Percentiles rank a stretch among this genome's conserved stretches.
These are phyloP conservation scores for Elymus sibiricus DNA, from an alignment of 176 grass and related monocot species.

Conservation along the genomic window DNA sequence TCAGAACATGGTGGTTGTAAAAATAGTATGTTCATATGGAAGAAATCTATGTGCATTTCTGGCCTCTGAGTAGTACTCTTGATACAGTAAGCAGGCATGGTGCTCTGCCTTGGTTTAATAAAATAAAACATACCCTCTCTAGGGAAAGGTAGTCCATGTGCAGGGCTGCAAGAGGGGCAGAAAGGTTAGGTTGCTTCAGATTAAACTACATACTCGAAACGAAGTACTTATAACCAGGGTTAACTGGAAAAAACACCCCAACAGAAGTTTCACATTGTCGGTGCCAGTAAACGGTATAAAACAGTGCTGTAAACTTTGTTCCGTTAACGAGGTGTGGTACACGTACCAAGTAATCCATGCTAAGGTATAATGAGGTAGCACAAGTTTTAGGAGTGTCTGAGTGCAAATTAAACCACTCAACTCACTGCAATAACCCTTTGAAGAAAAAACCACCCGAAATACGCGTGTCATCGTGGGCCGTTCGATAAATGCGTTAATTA, in stretches of 20 bases:
- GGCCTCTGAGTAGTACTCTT: neutral
- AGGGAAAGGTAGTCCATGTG: slow-evolving; percentile 2
- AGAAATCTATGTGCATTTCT: neutral
- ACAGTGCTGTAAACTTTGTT: neutral
- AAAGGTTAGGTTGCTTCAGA: slow-evolving; percentile 5
- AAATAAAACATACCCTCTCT: slow-evolving; percentile 14
- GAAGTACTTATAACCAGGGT: neutral
- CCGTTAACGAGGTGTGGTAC: neutral
- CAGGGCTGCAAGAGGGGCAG: neutral
- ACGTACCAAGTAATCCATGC: too few relatives aligned
- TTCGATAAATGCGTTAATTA: neutral
- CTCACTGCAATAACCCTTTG: neutral
- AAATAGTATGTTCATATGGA: neutral
- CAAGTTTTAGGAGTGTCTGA: neutral
- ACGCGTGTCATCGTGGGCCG: neutral
- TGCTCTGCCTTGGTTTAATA: slow-evolving; percentile 14
- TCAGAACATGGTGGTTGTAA: neutral
- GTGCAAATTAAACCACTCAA: neutral
- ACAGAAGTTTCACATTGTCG: neutral
- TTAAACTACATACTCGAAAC: neutral
- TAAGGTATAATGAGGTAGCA: neutral
- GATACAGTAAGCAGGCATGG: slow-evolving; percentile 10
- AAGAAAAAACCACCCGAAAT: neutral
- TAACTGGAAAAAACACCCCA: neutral
- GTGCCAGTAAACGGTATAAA: neutral